Base-by-base conservation (phyloP, 163 green algal genomes). In the Scenedesmus sp. region DNA sequence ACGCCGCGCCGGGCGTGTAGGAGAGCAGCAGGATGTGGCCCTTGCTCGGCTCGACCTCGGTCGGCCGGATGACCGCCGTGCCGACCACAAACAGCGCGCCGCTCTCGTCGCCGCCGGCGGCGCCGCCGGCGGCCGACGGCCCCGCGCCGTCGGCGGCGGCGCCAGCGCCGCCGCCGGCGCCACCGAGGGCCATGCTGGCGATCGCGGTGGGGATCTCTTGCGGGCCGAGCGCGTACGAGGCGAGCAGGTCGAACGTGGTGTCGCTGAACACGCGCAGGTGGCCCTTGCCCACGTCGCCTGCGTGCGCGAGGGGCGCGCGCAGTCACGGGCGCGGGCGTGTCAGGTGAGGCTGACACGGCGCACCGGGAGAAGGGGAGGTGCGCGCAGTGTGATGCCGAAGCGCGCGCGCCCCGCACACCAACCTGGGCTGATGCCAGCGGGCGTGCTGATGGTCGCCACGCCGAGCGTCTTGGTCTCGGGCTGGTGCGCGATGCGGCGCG, bases 221-320 rank as follows among this genome's bases (percentile, higher is more conserved):
- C 1, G 70, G 33, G 10, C 93, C 84, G 63, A 99, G 87, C 15
- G 62, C 24, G 71, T 91, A 89, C 2, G 86, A 82, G 36, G 91
- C 88, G 53, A 96, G 56, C 4, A 89, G 90, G 64, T 99, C 96
- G 74, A 98, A 97, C 0, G 92, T 97, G 60, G 92, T 84, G 57
- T 98, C 93, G 75, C 97, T 89, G 33, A 98, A 69, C 45, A 99
- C 73, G 2, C 92, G 90, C 65, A 99, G 69, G 65, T 83, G 88
- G 36, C 42, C 77, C 13, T 50, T 69, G n/a, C 84, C 85, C 64
- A 91, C 83, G 31, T 91, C 84, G 63, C 81, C 80, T 87, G 72
- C n/a, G n/a, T n/a, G n/a, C 34, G 74, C 0, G 33, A 6, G 39
- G 20, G 22, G 6, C 10, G 10, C 60, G n/a, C 48, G 7, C 33